These are phyloP conservation scores for Posidonia australis DNA, from an alignment of 106 monocot genomes.

Conservation along the genomic window DNA sequence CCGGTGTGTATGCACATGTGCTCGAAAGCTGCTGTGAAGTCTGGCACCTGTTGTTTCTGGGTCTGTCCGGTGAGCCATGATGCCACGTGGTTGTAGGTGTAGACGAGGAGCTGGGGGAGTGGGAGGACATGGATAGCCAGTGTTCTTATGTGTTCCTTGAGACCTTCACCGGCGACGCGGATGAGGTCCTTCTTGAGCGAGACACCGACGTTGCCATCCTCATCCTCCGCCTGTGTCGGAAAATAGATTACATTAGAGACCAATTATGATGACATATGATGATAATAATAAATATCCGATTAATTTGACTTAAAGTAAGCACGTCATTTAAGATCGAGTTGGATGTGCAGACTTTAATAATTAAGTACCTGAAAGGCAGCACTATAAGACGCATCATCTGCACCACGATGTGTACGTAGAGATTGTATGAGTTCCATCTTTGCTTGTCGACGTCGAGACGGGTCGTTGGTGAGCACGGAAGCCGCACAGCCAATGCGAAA, in stretches of 20 bases:
- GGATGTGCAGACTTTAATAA: too few species aligned
- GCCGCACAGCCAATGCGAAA: slow-evolving; percentile 61
- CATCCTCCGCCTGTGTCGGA: background rate
- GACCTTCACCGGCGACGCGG: slow-evolving; percentile 16
- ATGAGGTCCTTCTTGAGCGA: slow-evolving; percentile 21
- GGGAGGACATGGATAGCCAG: slow-evolving; percentile 17
- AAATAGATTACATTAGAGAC: too few species aligned
- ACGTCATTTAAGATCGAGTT: too few species aligned
- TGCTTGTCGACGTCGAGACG: slow-evolving; percentile 11
- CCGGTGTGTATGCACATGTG: slow-evolving; percentile 83
- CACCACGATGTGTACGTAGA: slow-evolving; percentile 60
- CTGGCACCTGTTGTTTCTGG: slow-evolving; percentile 18
- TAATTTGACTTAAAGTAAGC: too few species aligned
- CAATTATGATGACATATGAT: too few species aligned
- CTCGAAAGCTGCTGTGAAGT: slow-evolving; percentile 67
- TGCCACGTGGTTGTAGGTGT: slow-evolving; percentile 10
- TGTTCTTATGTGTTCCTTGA: slow-evolving; percentile 12
- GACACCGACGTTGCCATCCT: slow-evolving; percentile 13
- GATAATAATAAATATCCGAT: too few species aligned
- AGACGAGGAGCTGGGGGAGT: slow-evolving; percentile 13
- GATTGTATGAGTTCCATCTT: slow-evolving; percentile 43
- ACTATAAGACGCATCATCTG: slow-evolving; percentile 38
- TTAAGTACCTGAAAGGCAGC: slow-evolving; percentile 48
- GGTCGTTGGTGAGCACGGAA: slow-evolving; percentile 45
- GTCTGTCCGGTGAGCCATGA: background rate